Evolutionary conservation across 768 basidiomycete species (phyloP), one percentile per base, ranked within the genome.

Genomic region (Boletus subparvulus): DNA sequence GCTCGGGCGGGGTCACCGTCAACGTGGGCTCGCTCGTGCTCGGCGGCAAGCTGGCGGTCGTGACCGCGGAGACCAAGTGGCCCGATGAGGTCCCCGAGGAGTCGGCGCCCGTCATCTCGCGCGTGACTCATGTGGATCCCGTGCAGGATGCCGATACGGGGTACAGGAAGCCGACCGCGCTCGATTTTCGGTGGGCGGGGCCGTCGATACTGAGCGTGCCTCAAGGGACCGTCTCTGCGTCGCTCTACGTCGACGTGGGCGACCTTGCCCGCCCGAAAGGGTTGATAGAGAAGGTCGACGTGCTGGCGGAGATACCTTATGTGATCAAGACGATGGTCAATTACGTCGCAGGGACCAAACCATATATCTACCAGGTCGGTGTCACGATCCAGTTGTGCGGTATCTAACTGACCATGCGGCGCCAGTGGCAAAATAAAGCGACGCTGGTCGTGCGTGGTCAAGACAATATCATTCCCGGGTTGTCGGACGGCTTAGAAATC

Each of bases 231-330:
- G 69, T 91, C 37, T 75, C 82, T 36, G 90, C 85, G 12, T 78
- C 77, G 21, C 59, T 90, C 37, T 63, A 76, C 21, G 75, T 81
- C 35, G 82, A 86, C 54, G 73, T 94, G 44, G 87, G 90, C 26
- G 69, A 75, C 48, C 74, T 83, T 28, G 71, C 75, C 52, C 69
- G 74, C n/a, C 84, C 85, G 13, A 84, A 83, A 39, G 93, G 92
- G 1, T 75, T 97, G 62, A 81, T 95, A 49, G 92, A 94, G 72
- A 94, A 96, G 73, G 92, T 98, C 28, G 94, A 99, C 66, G 86
- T 98, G 3, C 81, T 99, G 10, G 94, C 90, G 6, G 95, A 99
- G 77, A 92, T 97, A 61, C 97, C 97, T 12, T 86, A 88, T 58
- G 85, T 96, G 52, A 75, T 99, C 70, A 93, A 94, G 78, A 85